A percentile compares a stretch with the other conserved stretches of the same genome.
Evolutionary conservation across 83 land plant genomes (phyloP).

Genomic region (Diphasiastrum complanatum): DNA sequence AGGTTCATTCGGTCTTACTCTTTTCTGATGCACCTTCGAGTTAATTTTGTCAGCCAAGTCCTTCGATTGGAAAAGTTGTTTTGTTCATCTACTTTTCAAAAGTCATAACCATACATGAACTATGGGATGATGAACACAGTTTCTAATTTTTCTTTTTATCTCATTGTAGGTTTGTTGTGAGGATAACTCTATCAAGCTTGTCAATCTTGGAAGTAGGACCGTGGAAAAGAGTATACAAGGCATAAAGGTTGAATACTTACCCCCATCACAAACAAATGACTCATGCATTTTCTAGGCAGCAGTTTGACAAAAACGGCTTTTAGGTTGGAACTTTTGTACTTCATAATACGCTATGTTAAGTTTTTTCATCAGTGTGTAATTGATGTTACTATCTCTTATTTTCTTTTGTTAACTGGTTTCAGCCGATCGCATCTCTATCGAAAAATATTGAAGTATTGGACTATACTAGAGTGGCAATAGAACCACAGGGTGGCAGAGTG

Average conservation of each 20-base stretch:
- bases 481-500: conserved; percentile 44
- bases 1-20: neutral
- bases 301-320: too few species aligned
- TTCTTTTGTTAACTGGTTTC: conserved; percentile 11
- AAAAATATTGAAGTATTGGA: conserved; percentile 10
- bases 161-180: conserved; percentile 60
- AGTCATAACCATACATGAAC: too few species aligned
- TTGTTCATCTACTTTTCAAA: too few species aligned
- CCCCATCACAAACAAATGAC: too few species aligned
- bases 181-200: conserved; percentile 72
- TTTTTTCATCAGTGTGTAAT: neutral
- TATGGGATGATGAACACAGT: neutral
- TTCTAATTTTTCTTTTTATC: neutral
- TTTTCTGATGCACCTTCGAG: too few species aligned
- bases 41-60: too few species aligned
- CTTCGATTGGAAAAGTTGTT: too few species aligned
- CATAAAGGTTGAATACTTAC: conserved; percentile 64
- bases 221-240: conserved; percentile 62
- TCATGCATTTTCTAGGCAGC: too few species aligned
- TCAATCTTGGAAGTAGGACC: conserved; percentile 63
- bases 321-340: conserved; percentile 1
- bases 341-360: neutral
- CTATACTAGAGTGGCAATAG: conserved; percentile 34
- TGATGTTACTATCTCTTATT: neutral
- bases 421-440: conserved; percentile 46